These are phyloP conservation scores for Phytophthora uliginosa DNA, from an alignment of 352 stramenopile genomes.

Conservation along the genomic window DNA sequence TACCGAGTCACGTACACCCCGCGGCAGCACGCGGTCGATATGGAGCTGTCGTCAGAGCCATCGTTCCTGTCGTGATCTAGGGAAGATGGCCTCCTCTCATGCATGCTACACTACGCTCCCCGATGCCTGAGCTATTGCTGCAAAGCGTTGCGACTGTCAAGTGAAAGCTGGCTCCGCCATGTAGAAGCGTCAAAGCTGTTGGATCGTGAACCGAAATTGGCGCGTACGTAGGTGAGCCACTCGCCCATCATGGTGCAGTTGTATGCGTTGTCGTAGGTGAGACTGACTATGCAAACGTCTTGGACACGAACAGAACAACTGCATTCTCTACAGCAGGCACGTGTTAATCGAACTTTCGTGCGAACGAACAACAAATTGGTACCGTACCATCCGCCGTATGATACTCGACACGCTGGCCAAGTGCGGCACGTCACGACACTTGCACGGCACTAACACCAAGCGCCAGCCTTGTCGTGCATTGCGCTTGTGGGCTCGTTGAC, in stretches of 20 bases:
- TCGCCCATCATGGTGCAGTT: conserved; percentile 24
- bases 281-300: conserved; percentile 7
- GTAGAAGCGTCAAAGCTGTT: conserved; percentile 36
- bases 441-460: conserved; percentile 30
- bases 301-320: neutral
- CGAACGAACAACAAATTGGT: conserved; percentile 16
- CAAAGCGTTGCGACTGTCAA: conserved; percentile 20
- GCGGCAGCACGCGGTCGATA: conserved; percentile 57
- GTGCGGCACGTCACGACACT: conserved; percentile 10
- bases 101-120: neutral
- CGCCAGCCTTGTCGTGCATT: conserved; percentile 43
- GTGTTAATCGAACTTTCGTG: conserved; percentile 21
- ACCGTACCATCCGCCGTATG: conserved; percentile 7
- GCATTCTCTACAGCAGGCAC: conserved; percentile 4
- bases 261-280: conserved; percentile 17
- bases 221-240: conserved; percentile 15
- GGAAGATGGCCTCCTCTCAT: neutral
- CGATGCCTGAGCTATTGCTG: conserved; percentile 29
- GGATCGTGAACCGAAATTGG: conserved; percentile 31
- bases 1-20: conserved; percentile 67
- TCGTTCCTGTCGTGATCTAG: conserved; percentile 47
- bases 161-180: conserved; percentile 14
- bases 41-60: conserved; percentile 29
- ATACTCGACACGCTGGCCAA: neutral
- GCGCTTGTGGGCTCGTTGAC: conserved; percentile 33